Percentiles rank a stretch among this genome's conserved stretches.
Conservation (phyloP, 306 rosid genomes). For the Herpetospermum pedunculosum region DNA sequence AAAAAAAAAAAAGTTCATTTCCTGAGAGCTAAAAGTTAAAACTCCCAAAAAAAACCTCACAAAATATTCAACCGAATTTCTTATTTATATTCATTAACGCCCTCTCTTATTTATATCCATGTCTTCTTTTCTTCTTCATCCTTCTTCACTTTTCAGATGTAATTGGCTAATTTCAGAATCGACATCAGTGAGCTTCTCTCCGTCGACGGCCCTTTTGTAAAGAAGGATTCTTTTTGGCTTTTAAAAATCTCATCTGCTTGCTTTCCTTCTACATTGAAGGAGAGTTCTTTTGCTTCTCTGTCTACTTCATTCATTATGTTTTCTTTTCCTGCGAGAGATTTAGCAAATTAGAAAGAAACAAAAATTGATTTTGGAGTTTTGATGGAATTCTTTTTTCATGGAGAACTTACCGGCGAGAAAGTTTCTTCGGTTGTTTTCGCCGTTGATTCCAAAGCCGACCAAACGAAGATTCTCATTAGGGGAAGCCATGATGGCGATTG, state of each 20-base stretch:
- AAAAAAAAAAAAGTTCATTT: too few species aligned
- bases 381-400: too few species aligned
- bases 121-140: background rate
- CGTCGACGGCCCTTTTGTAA: constrained; percentile 12
- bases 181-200: background rate
- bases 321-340: constrained; percentile 15
- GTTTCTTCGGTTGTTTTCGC: constrained; percentile 23
- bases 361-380: background rate
- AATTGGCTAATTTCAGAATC: background rate
- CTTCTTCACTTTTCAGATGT: background rate
- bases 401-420: constrained; percentile 22
- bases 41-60: too few species aligned
- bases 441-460: constrained; percentile 26
- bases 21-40: too few species aligned
- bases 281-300: constrained; percentile 12
- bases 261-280: constrained; percentile 17
- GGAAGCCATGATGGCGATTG: constrained; percentile 20
- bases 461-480: constrained; percentile 8
- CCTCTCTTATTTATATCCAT: background rate
- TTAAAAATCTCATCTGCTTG: constrained; percentile 17
- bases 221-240: constrained; percentile 19
- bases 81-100: background rate
- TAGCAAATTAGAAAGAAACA: too few species aligned
- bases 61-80: too few species aligned
- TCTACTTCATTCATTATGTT: constrained; percentile 26